Evolutionary conservation across 2,329 filamentous ascomycete species (phyloP), one percentile per base, ranked within the genome.

Genomic region (Colletotrichum shisoi): DNA sequence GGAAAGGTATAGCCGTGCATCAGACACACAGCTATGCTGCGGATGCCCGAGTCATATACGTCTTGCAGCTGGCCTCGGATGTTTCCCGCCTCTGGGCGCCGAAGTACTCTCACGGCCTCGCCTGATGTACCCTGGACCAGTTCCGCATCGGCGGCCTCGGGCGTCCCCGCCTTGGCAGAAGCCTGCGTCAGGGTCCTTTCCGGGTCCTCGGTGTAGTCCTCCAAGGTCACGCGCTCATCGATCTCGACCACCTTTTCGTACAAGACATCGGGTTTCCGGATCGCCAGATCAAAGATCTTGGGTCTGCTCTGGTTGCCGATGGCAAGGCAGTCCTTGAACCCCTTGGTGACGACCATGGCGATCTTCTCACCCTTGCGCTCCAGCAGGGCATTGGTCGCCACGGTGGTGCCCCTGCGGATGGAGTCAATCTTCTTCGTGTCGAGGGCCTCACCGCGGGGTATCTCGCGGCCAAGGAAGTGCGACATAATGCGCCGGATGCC

Each of bases 1-100:
- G 93, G 93, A 74, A 92, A 97, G 0, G 93, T 96, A 75, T 97
- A 97, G 4, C 91, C 91, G 75, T 97, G 94, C 89, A 97, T 94
- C 67, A 97, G 80, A 72, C 92, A 96, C 1, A 97, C 92, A 3
- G 94, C 93, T 71, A 97, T 89, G 75, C 92, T 96, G 69, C 85
- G 85, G 72, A 96, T 89, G 0, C 91, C 91, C 39, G 83, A 80
- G 69, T 91, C 86, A 69, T 87, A 91, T 1, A 91, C 79, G 4
- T 82, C 79, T 71, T 89, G 81, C 37, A 91, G 74, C 71, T 90
- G 85, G 39, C 80, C 74, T 69, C 80, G 77, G 69, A 88, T 86
- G 37, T 78, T 78, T 1, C 79, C 76, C 64, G 84, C 81, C 34
- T 62, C 67, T 0, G 89, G 87, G 44, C 83, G 79, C 73, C 85